These are phyloP conservation scores for Heteromeles arbutifolia DNA, from an alignment of 306 rosid species.

Conservation along the genomic window DNA sequence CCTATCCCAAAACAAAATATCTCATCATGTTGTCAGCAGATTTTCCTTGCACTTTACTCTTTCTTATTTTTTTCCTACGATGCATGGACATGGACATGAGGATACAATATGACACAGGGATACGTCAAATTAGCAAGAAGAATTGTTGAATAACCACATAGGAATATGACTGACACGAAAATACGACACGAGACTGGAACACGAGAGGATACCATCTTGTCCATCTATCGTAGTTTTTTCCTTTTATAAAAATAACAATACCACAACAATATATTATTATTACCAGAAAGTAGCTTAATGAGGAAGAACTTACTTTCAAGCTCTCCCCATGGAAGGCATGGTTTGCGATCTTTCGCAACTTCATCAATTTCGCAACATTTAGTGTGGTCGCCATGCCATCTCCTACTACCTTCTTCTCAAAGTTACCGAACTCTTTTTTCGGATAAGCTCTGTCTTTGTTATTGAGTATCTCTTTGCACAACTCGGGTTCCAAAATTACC, in stretches of 20 bases:
- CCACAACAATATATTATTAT: too few relatives aligned
- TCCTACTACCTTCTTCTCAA: conserved; percentile 16
- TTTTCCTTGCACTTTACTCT: neutral
- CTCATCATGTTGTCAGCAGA: neutral
- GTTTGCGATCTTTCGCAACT: conserved; percentile 28
- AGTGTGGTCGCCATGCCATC: conserved; percentile 16
- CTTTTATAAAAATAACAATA: neutral
- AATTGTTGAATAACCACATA: too few relatives aligned
- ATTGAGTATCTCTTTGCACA: conserved; percentile 21
- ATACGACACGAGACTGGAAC: too few relatives aligned
- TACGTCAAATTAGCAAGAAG: too few relatives aligned
- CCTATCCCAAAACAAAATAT: too few relatives aligned
- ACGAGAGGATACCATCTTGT: too few relatives aligned
- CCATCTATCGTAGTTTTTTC: neutral
- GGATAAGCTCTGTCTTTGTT: conserved; percentile 5
- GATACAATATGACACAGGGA: too few relatives aligned
- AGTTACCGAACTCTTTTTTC: neutral
- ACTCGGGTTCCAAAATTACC: conserved; percentile 16
- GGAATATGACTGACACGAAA: too few relatives aligned
- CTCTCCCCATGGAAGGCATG: conserved; percentile 34
- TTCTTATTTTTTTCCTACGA: neutral
- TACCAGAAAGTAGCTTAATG: neutral
- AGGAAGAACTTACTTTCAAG: conserved; percentile 22
- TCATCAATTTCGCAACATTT: conserved; percentile 23
- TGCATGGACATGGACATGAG: too few relatives aligned